Evolutionary conservation across 495 filamentous ascomycete genomes (phyloP).

Genomic region (Hypoxylon subgilvum): DNA sequence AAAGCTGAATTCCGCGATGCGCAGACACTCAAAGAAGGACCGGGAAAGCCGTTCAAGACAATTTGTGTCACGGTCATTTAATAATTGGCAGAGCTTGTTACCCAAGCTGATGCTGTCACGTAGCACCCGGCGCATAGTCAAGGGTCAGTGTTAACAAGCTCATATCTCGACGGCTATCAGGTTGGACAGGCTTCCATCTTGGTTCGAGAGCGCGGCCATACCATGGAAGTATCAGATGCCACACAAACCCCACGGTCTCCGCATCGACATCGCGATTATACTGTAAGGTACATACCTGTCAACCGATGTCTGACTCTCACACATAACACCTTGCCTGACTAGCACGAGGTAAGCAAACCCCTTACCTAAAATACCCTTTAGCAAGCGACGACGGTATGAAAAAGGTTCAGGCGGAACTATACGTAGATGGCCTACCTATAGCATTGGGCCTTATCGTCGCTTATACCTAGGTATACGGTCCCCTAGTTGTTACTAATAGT

Average conservation of each 20-base stretch:
- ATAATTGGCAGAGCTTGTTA: slow-evolving; percentile 18
- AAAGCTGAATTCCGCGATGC: slow-evolving; percentile 9
- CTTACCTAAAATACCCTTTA: slow-evolving; percentile 8
- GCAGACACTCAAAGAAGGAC: slow-evolving; percentile 7
- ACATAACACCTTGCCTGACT: slow-evolving; percentile 6
- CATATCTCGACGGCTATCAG: neutral
- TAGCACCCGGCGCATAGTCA: slow-evolving; percentile 24
- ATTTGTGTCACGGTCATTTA: slow-evolving; percentile 21
- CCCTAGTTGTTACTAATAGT: neutral
- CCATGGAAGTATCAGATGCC: slow-evolving; percentile 4
- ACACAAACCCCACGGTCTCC: slow-evolving; percentile 11
- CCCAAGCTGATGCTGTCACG: slow-evolving; percentile 14
- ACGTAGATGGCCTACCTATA: neutral
- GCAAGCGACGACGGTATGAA: neutral
- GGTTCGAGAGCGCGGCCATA: too few relatives aligned
- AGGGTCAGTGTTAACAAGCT: too few relatives aligned
- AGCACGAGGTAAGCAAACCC: neutral
- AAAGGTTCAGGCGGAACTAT: slow-evolving; percentile 21
- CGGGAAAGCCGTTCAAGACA: slow-evolving; percentile 13
- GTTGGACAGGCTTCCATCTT: slow-evolving; percentile 5
- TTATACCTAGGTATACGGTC: slow-evolving; percentile 10
- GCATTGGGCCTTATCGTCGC: slow-evolving; percentile 11
- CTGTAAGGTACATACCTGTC: neutral
- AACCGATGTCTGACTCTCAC: neutral
- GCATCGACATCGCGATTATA: slow-evolving; percentile 18